These are phyloP conservation scores for Rhizopogon roseolus DNA, from an alignment of 768 basidiomycete genomes.

Conservation along the genomic window DNA sequence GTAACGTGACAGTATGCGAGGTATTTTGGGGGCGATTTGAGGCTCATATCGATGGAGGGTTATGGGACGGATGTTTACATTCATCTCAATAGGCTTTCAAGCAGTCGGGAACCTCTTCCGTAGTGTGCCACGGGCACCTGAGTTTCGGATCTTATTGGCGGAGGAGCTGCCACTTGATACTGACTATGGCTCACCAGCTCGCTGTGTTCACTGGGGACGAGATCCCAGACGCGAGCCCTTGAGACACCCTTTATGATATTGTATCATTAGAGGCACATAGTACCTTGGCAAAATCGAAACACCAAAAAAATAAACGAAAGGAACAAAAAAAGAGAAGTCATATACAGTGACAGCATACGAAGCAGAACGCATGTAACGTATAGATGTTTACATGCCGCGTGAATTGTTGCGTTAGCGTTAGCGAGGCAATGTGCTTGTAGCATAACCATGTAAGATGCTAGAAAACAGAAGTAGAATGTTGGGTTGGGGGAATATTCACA, in stretches of 20 bases:
- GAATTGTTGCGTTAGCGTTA: not conserved
- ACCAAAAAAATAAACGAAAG: not conserved
- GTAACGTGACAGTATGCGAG: conserved; percentile 68
- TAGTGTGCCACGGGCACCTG: conserved; percentile 19
- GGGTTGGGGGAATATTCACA: not conserved
- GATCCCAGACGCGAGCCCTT: not conserved
- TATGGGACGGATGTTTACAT: conserved; percentile 94
- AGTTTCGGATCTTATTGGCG: not conserved
- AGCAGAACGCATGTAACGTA: not conserved
- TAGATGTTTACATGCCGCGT: not conserved
- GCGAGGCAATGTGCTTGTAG: not conserved
- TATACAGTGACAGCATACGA: not conserved
- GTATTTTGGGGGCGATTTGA: conserved; percentile 91
- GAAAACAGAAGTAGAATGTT: not conserved
- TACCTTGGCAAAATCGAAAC: not conserved
- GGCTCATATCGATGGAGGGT: conserved; percentile 98
- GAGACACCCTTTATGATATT: not conserved
- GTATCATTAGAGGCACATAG: not conserved
- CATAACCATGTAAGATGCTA: not conserved
- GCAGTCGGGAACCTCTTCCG: conserved; percentile 74
- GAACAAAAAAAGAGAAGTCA: not conserved
- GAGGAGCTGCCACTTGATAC: not conserved
- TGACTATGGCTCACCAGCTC: not conserved
- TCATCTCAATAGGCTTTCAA: conserved; percentile 81
- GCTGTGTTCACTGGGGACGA: not conserved